Conservation (phyloP, 1,284 basidiomycete species). For the Fomes fomentarius region DNA sequence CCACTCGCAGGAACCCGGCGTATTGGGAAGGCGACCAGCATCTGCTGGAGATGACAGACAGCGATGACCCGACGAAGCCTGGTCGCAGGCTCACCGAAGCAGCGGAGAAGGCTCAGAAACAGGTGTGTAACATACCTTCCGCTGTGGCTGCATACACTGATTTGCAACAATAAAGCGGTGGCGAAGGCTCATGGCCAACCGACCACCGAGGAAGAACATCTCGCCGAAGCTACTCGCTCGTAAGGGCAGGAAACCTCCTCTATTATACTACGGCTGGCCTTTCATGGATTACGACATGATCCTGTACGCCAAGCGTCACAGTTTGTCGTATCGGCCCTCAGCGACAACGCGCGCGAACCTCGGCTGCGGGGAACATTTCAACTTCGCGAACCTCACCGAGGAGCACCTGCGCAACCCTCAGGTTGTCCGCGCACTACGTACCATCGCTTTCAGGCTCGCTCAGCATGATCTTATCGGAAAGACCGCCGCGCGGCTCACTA, state of each 20-base stretch:
- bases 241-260: neutral
- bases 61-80: too few species aligned
- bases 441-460: neutral
- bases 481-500: neutral
- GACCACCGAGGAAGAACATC: neutral
- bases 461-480: neutral
- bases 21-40: too few species aligned
- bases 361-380: neutral
- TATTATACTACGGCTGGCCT: neutral
- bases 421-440: neutral
- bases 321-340: neutral
- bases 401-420: neutral
- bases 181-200: too few species aligned
- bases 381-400: constrained; percentile 2
- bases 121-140: too few species aligned
- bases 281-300: neutral
- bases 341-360: too few species aligned
- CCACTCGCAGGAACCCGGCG: too few species aligned
- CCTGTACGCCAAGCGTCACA: neutral
- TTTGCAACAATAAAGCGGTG: too few species aligned
- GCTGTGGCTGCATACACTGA: too few species aligned
- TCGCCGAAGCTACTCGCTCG: neutral
- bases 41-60: too few species aligned
- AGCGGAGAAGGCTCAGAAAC: too few species aligned
- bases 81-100: too few species aligned